Evolutionary conservation across 106 monocot species (phyloP).

Genomic region (Phalaenopsis aphrodite): DNA sequence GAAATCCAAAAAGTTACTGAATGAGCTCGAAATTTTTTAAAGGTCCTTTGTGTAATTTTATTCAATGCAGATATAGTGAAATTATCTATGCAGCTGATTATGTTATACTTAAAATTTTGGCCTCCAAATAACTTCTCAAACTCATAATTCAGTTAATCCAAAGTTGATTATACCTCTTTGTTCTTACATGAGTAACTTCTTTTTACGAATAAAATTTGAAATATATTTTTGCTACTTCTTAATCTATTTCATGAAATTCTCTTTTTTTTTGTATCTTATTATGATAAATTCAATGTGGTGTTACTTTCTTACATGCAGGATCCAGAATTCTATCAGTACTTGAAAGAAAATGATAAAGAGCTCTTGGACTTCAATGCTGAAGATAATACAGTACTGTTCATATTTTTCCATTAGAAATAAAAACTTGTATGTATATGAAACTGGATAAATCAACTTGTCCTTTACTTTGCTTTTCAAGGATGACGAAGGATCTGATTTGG

Average conservation of each 20-base stretch:
- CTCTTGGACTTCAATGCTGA: constrained; percentile 82
- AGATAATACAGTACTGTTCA: constrained; percentile 46
- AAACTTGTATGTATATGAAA: background rate
- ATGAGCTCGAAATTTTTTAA: background rate
- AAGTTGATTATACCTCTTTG: background rate
- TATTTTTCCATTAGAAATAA: constrained; percentile 2
- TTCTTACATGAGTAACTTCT: background rate
- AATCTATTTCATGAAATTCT: background rate
- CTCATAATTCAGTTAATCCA: background rate
- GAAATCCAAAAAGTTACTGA: background rate
- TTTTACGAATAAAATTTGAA: background rate
- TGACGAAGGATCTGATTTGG: constrained; percentile 37
- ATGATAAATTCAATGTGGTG: background rate
- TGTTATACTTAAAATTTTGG: background rate
- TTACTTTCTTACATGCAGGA: constrained; percentile 34
- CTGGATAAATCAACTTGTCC: background rate
- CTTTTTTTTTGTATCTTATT: background rate
- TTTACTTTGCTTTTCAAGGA: constrained; percentile 24
- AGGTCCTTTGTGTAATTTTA: background rate
- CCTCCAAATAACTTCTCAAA: background rate
- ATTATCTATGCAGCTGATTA: background rate
- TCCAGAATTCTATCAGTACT: constrained; percentile 90
- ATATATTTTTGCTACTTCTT: background rate
- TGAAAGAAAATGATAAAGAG: constrained; percentile 88
- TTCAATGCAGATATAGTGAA: background rate